Evolutionary conservation across 1,284 basidiomycete genomes (phyloP).

Genomic region (Sanguinoderma infundibulare): DNA sequence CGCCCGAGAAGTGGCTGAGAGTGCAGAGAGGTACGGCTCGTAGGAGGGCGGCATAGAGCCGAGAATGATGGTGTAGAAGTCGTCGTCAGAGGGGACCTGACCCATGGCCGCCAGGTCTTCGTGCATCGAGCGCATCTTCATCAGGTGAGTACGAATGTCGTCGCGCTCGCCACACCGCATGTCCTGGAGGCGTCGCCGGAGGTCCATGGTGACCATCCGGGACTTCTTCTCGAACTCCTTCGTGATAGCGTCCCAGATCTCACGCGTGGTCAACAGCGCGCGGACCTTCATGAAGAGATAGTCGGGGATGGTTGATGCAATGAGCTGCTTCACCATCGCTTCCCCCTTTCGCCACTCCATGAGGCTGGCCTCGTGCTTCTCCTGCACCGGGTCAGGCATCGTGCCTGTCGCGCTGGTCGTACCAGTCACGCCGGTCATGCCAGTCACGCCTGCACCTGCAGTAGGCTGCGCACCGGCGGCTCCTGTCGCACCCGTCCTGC

Average conservation of each 20-base stretch:
- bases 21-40: background rate
- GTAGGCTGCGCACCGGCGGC: no score
- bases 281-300: conserved; percentile 16
- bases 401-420: background rate
- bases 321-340: conserved; percentile 16
- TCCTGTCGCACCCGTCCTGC: no score
- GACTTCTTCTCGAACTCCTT: conserved; percentile 19
- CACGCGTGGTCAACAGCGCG: background rate
- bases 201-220: conserved; percentile 26
- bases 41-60: conserved; percentile 25
- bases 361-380: conserved; percentile 2
- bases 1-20: conserved; percentile 5
- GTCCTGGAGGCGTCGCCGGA: conserved; percentile 24
- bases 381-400: background rate
- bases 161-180: conserved; percentile 19
- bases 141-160: conserved; percentile 26
- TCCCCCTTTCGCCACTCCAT: conserved; percentile 15
- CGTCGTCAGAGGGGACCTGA: no score
- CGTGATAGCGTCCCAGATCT: conserved; percentile 19
- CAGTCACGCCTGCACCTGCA: background rate
- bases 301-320: conserved; percentile 16
- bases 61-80: no score
- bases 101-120: conserved; percentile 29
- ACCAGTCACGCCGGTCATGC: background rate
- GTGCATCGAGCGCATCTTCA: conserved; percentile 16